A percentile compares a stretch with the other conserved stretches of the same genome.
Conservation (phyloP, 495 filamentous ascomycete species). For the Talaromyces wortmannii region DNA sequence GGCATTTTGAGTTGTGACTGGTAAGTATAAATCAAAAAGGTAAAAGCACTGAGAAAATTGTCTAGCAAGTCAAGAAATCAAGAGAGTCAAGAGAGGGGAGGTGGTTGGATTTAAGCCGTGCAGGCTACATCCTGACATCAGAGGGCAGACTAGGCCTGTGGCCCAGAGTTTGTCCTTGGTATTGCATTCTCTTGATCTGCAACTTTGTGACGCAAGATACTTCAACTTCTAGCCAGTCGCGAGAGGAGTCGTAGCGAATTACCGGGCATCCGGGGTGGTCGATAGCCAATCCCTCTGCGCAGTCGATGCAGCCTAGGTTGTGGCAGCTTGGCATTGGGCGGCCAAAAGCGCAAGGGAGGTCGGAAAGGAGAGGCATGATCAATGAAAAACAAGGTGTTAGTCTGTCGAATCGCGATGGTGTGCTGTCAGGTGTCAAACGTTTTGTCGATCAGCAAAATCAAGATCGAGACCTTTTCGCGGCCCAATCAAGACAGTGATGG, state of each 20-base stretch:
- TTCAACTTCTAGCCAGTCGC: too few relatives aligned
- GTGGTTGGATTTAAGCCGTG: neutral
- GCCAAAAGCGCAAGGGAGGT: neutral
- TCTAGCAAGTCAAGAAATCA: neutral
- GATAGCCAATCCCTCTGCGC: neutral
- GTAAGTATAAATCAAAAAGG: neutral
- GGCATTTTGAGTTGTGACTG: slow-evolving; percentile 25
- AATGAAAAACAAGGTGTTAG: neutral
- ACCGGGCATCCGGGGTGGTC: neutral
- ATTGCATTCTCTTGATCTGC: neutral
- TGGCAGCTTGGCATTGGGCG: neutral
- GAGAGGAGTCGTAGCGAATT: neutral
- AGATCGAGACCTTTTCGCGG: neutral
- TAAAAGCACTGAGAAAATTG: neutral
- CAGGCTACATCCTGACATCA: neutral
- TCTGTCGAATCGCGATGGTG: neutral
- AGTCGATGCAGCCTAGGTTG: neutral
- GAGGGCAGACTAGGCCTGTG: neutral
- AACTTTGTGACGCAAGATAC: neutral
- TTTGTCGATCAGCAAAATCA: neutral
- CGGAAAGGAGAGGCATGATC: neutral
- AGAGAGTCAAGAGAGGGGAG: neutral
- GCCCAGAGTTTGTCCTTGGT: neutral
- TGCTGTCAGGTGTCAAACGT: neutral
- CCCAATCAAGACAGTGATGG: neutral